These are phyloP conservation scores for Zangia roseola DNA, from an alignment of 768 basidiomycete genomes.

Conservation along the genomic window DNA sequence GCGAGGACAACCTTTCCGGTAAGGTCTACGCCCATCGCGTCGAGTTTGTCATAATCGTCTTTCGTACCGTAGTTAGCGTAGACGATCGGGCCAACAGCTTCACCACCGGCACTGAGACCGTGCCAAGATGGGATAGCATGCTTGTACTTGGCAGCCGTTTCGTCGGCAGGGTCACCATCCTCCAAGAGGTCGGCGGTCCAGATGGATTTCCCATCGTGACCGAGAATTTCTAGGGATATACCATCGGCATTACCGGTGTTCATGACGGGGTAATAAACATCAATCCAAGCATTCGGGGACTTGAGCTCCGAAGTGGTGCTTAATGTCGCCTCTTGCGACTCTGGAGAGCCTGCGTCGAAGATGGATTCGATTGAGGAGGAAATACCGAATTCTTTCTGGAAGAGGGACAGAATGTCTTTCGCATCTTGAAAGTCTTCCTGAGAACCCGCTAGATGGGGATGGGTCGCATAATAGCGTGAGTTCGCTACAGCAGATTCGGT, in stretches of 20 bases:
- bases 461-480: slow-evolving; percentile 59
- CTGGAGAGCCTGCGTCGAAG: slow-evolving; percentile 65
- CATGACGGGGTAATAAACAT: slow-evolving; percentile 85
- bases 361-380: slow-evolving; percentile 45
- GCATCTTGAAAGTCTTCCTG: slow-evolving; percentile 61
- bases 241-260: slow-evolving; percentile 65
- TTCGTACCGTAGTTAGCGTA: slow-evolving; percentile 83
- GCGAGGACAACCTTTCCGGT: slow-evolving; percentile 76
- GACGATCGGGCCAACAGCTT: slow-evolving; percentile 65
- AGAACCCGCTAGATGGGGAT: slow-evolving; percentile 74
- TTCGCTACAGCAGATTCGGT: slow-evolving; percentile 54
- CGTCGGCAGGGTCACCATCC: slow-evolving; percentile 68
- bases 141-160: slow-evolving; percentile 64
- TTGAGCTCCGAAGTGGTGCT: slow-evolving; percentile 44
- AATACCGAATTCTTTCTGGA: slow-evolving; percentile 65
- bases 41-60: slow-evolving; percentile 65
- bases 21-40: slow-evolving; percentile 63
- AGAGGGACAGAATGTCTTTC: slow-evolving; percentile 60
- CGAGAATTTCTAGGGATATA: slow-evolving; percentile 65
- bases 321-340: slow-evolving; percentile 68
- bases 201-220: slow-evolving; percentile 46
- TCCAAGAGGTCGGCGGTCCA: slow-evolving; percentile 77
- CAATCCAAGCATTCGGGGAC: slow-evolving; percentile 74
- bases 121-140: slow-evolving; percentile 82
- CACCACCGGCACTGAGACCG: slow-evolving; percentile 76